Conservation (phyloP, 768 basidiomycete genomes). For the Amanita thiersii region DNA sequence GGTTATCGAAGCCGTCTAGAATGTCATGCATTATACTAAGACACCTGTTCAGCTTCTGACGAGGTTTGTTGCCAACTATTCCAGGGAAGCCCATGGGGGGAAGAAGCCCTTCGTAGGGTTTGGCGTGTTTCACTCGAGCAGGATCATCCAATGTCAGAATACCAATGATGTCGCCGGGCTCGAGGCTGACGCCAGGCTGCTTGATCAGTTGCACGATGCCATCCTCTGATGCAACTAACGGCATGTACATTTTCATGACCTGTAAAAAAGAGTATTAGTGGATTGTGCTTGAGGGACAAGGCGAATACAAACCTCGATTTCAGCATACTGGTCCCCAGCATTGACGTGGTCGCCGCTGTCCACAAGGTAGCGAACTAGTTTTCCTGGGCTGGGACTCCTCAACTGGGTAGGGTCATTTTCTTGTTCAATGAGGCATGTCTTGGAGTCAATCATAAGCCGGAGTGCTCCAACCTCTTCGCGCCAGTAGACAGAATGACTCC, state of each 20-base stretch:
- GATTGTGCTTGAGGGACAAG: conserved; percentile 1
- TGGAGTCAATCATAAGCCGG: conserved; percentile 89
- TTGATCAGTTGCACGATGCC: conserved; percentile 94
- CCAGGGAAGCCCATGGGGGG: conserved; percentile 81
- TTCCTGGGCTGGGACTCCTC: conserved; percentile 92
- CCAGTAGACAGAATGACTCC: conserved; percentile 97
- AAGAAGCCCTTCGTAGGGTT: conserved; percentile 93
- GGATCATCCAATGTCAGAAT: conserved; percentile 96
- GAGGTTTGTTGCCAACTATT: conserved; percentile 81
- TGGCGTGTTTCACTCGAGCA: conserved; percentile 93
- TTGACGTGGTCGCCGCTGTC: conserved; percentile 97
- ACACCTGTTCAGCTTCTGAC: conserved; percentile 76
- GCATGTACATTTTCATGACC: conserved; percentile 99
- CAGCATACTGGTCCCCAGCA: conserved; percentile 94
- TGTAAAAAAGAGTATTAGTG: conserved; percentile 17
- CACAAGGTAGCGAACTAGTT: conserved; percentile 88
- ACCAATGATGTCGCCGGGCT: conserved; percentile 95
- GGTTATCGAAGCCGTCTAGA: conserved; percentile 95
- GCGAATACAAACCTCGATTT: conserved; percentile 83
- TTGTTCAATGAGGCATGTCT: conserved; percentile 98
- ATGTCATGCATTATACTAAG: conserved; percentile 80
- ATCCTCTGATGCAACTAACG: conserved; percentile 88
- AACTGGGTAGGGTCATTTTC: conserved; percentile 99
- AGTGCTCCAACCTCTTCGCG: conserved; percentile 95
- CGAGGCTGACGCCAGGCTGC: conserved; percentile 94